These are phyloP conservation scores for Gryganskiella cystojenkinii DNA, from an alignment of 192 early-diverging fungal species.

Conservation along the genomic window DNA sequence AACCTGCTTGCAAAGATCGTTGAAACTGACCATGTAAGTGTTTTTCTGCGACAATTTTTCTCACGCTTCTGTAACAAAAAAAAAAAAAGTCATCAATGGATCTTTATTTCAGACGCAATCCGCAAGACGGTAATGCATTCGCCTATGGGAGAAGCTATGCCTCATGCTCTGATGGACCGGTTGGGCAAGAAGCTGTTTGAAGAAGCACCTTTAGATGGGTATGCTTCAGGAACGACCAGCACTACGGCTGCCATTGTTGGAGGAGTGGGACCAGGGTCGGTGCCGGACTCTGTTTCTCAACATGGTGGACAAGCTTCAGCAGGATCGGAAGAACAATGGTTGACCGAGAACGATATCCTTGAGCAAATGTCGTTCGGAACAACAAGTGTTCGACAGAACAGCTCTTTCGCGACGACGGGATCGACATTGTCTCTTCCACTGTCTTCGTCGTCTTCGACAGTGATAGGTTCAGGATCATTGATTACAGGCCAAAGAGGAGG, in stretches of 20 bases:
- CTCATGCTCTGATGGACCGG: slow-evolving; percentile 73
- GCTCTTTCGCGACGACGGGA: neutral
- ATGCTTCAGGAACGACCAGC: slow-evolving; percentile 7
- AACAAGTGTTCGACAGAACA: neutral
- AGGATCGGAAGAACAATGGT: slow-evolving; percentile 17
- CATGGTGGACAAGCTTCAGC: slow-evolving; percentile 25
- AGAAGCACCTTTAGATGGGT: slow-evolving; percentile 41
- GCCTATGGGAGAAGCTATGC: slow-evolving; percentile 56
- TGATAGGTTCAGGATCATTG: slow-evolving; percentile 21
- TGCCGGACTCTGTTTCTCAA: slow-evolving; percentile 9
- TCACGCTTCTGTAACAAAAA: neutral
- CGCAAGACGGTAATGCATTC: slow-evolving; percentile 67
- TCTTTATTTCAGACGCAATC: slow-evolving; percentile 89
- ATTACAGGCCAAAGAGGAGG: slow-evolving; percentile 2
- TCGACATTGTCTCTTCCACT: slow-evolving; percentile 22
- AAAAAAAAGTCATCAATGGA: slow-evolving; percentile 86
- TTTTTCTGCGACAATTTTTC: no score
- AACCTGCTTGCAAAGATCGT: no score
- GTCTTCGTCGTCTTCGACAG: slow-evolving; percentile 41
- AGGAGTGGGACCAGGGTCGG: neutral
- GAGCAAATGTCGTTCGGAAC: slow-evolving; percentile 43
- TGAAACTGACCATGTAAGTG: no score
- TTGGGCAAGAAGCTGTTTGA: slow-evolving; percentile 69
- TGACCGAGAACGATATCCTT: slow-evolving; percentile 28
- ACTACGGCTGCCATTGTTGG: neutral